Conservation (phyloP, 2,329 filamentous ascomycete genomes). For the Elsinoe perseae region DNA sequence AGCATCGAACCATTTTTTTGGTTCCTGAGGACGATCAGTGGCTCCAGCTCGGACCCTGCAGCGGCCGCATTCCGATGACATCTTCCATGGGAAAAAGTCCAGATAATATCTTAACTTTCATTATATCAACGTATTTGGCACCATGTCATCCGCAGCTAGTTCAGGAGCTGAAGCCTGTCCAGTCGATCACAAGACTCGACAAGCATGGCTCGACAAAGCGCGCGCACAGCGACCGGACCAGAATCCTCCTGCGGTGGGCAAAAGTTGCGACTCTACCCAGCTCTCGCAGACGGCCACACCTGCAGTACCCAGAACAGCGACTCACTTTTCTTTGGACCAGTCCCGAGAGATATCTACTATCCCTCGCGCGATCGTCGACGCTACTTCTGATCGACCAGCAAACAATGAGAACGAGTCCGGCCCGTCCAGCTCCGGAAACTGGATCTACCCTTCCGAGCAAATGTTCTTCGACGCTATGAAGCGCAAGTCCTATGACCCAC, state of each 20-base stretch:
- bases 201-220: constrained; percentile 67
- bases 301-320: constrained; percentile 27
- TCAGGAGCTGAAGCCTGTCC: constrained; percentile 50
- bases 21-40: neutral
- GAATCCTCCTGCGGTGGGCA: constrained; percentile 18
- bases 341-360: constrained; percentile 74
- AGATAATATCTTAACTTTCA: neutral
- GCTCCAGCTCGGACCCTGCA: constrained; percentile 9
- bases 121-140: neutral
- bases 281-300: constrained; percentile 22
- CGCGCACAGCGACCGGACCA: constrained; percentile 25
- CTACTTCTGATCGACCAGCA: constrained; percentile 39
- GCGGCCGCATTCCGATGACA: constrained; percentile 1
- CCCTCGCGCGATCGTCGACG: constrained; percentile 37
- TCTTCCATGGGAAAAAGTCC: constrained; percentile 10
- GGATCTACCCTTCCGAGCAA: constrained; percentile 93
- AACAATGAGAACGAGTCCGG: constrained; percentile 76
- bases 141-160: neutral
- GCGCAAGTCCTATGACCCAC: constrained; percentile 72
- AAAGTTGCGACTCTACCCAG: constrained; percentile 32
- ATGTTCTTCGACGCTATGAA: constrained; percentile 98
- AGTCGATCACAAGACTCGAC: constrained; percentile 81
- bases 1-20: constrained; percentile 16
- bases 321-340: constrained; percentile 45
- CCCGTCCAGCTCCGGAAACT: constrained; percentile 65